Evolutionary conservation across 768 basidiomycete genomes (phyloP), one percentile per base, ranked within the genome.

Genomic region (Mycena haematopus): DNA sequence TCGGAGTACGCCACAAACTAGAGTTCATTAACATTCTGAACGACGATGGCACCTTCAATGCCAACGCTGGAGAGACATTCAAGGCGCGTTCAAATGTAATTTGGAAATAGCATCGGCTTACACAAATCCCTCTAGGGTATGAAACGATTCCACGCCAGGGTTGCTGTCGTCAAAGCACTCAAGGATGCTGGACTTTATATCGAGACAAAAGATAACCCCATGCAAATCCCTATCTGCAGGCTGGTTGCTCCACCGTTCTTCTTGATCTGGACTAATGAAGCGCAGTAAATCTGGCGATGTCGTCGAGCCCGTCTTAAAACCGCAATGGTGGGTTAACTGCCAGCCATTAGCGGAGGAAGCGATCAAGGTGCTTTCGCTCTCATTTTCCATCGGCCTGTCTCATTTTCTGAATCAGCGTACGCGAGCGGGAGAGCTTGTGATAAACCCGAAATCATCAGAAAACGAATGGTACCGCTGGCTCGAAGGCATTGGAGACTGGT

Each of bases 321-420:
- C 97, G 0, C 97, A 99, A 73, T 99, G 97, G 97, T 99, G 96
- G 96, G 91, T 99, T 36, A 87, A 89, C 74, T 96, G 95, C 78
- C 87, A 93, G 75, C 90, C 91, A 1, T 79, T 99, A 54, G 95
- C 96, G 0, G 90, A 94, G 55, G 93, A 95, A 70, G 94, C 92
- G 6, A 83, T 96, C 73, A 87, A 88, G 81, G 95, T 93, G 67
- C 52, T 72, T 52, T 47, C 24, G n/a, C 35, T 17, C 33, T 38
- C 13, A 5, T 38, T n/a, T 24, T 36, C n/a, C n/a, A n/a, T 24
- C 49, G 6, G n/a, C 44, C 6, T 25, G 27, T 24, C 52, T 9
- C 15, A 19, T 52, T 45, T 29, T 65, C 0, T 70, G 7, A n/a
- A 29, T 47, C 17, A 96, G 95, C 91, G 95, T 53, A 97, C 95